Evolutionary conservation across 2,329 filamentous ascomycete species (phyloP).

Genomic region (Penicillium decumbens): DNA sequence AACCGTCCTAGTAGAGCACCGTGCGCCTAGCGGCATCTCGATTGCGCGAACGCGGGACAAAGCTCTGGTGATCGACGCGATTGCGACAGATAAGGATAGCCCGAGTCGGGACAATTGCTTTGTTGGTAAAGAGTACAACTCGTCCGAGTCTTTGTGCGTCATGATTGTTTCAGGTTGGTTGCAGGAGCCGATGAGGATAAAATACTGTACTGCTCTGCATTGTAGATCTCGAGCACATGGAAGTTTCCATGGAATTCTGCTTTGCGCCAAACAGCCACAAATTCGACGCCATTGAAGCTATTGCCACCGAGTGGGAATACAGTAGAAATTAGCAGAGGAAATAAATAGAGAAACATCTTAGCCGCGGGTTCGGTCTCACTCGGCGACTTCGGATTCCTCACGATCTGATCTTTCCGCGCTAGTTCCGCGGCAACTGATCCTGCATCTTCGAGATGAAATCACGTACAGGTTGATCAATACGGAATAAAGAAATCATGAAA

Average conservation of each 20-base stretch:
- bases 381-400: background rate
- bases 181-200: background rate
- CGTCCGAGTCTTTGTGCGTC: background rate
- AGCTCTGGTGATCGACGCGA: background rate
- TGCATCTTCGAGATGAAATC: background rate
- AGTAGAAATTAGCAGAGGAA: background rate
- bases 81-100: background rate
- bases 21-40: background rate
- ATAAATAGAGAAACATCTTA: background rate
- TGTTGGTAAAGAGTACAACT: background rate
- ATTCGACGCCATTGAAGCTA: slow-evolving; percentile 4
- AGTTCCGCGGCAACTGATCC: background rate
- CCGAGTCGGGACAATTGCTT: background rate
- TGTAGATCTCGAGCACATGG: background rate
- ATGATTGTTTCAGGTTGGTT: background rate
- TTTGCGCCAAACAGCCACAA: background rate
- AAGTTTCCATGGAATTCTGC: background rate
- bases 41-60: background rate
- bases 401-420: background rate
- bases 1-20: background rate
- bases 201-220: no score
- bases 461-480: no score
- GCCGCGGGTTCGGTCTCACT: background rate
- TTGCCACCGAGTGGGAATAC: slow-evolving; percentile 1
- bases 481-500: background rate